These are phyloP conservation scores for Rhizomucor miehei DNA, from an alignment of 371 early-diverging fungal genomes.

Conservation along the genomic window DNA sequence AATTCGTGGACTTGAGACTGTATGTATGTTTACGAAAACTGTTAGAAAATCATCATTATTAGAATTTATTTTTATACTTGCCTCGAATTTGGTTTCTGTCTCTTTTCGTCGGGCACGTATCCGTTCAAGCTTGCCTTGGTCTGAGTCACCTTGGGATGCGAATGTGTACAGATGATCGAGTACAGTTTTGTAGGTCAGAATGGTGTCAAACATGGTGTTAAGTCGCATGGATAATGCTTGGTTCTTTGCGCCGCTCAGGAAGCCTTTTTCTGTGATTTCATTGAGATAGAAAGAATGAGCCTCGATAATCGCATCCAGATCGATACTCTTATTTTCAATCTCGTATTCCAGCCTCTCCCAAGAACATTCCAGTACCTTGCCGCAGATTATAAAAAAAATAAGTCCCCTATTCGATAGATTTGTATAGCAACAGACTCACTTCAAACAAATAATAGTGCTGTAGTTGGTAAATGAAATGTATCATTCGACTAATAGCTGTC, in stretches of 20 bases:
- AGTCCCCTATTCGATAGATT: slow-evolving; percentile 19
- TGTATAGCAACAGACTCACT: slow-evolving; percentile 24
- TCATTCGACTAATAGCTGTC: slow-evolving; percentile 80
- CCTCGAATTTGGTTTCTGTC: slow-evolving; percentile 32
- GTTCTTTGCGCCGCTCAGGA: slow-evolving; percentile 54
- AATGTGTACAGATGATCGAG: slow-evolving; percentile 32
- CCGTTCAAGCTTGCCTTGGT: slow-evolving; percentile 11
- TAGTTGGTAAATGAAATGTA: slow-evolving; percentile 90
- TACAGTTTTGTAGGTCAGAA: slow-evolving; percentile 29
- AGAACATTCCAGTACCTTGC: slow-evolving; percentile 83
- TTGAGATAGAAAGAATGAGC: slow-evolving; percentile 67
- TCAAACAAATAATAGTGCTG: slow-evolving; percentile 87
- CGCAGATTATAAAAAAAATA: slow-evolving; percentile 3
- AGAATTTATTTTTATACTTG: slow-evolving; percentile 27
- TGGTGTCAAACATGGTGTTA: slow-evolving; percentile 33
- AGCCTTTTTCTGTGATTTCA: slow-evolving; percentile 62
- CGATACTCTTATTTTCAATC: slow-evolving; percentile 56
- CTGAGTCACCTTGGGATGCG: slow-evolving; percentile 11
- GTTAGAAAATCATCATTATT: background rate
- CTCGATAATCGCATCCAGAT: slow-evolving; percentile 70
- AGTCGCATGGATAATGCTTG: slow-evolving; percentile 34
- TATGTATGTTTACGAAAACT: slow-evolving; percentile 7
- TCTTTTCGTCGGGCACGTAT: slow-evolving; percentile 31
- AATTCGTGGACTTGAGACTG: slow-evolving; percentile 37
- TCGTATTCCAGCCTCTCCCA: slow-evolving; percentile 78